Percentiles rank a stretch among this genome's conserved stretches.
Conservation (phyloP, 352 stramenopile species). For the Paralagenidium karlingii region DNA sequence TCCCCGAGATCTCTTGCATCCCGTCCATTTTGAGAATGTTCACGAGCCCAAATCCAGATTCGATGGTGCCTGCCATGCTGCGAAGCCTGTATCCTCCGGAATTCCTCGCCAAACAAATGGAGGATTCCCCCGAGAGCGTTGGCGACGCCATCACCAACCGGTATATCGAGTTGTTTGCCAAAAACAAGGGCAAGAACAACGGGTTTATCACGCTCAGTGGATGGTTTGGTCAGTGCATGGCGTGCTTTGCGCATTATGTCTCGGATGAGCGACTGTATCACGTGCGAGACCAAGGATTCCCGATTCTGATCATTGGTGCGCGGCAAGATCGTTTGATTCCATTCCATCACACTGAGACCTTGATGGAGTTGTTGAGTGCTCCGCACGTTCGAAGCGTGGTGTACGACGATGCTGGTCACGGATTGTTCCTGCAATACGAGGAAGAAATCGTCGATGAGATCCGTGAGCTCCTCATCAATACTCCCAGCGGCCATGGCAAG, state of each 20-base stretch:
- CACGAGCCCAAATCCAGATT: conserved; percentile 15
- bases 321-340: conserved; percentile 19
- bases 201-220: neutral
- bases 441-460: conserved; percentile 22
- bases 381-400: conserved; percentile 23
- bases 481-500: too few species aligned
- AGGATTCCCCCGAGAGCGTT: conserved; percentile 16
- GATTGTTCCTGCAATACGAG: conserved; percentile 23
- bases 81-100: conserved; percentile 37
- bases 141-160: conserved; percentile 20
- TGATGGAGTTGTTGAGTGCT: conserved; percentile 13
- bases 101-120: conserved; percentile 18
- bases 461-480: too few species aligned
- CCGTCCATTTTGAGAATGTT: conserved; percentile 21
- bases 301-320: conserved; percentile 28
- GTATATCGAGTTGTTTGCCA: neutral
- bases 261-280: conserved; percentile 18
- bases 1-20: conserved; percentile 11
- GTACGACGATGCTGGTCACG: conserved; percentile 27
- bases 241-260: conserved; percentile 14
- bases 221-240: conserved; percentile 14
- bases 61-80: conserved; percentile 28
- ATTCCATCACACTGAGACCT: conserved; percentile 14
- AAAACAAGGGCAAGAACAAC: too few species aligned
- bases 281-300: conserved; percentile 23